Base-by-base conservation (phyloP, 192 early-diverging fungal genomes). In the Backusella psychrophila region DNA sequence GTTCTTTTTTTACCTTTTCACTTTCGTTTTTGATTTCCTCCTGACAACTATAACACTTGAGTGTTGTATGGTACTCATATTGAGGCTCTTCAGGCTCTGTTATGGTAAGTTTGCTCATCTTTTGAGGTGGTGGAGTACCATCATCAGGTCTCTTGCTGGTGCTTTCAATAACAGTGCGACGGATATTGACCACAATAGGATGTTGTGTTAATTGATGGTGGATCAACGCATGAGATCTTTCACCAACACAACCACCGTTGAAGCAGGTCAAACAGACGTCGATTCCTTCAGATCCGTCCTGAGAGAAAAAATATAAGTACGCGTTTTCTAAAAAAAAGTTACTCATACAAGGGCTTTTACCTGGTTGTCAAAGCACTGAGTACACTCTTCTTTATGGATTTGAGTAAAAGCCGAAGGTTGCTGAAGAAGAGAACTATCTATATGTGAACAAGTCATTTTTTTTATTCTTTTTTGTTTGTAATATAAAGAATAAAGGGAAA, bases 181-280 rank as follows among this genome's bases (percentile, higher is more conserved):
- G 87, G 80, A 98, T 93, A 85, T 97, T 98, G 26, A 97, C 82
- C 12, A 89, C 89, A 53, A 99, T 76, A 6, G 94, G 87, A 77
- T 99, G 98, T 0, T 81, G 81, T 66, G 85, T 84, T 76, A 94
- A 93, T 70, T 85, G 77, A 67, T 86, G 89, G 83, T 99, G 98
- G 68, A 89, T 85, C 53, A 84, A 78, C 26, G 92, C 91, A 83
- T 99, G 98, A 41, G 88, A 77, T 66, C 90, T 87, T 15, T 88
- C 87, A 12, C 85, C 87, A 6, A 84, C 74, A 75, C 97, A 98
- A 2, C 93, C 94, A 35, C 96, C 97, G 74, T 98, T 97, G 81
- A 96, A 99, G 86, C 98, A 99, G 11, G 89, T 87, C 35, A 99
- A 85, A 75, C 98, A 99, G 15, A 99, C 96, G 79, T 98, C 93